These are phyloP conservation scores for Ananas comosus DNA, from an alignment of 176 grass and related monocot species.

Conservation along the genomic window DNA sequence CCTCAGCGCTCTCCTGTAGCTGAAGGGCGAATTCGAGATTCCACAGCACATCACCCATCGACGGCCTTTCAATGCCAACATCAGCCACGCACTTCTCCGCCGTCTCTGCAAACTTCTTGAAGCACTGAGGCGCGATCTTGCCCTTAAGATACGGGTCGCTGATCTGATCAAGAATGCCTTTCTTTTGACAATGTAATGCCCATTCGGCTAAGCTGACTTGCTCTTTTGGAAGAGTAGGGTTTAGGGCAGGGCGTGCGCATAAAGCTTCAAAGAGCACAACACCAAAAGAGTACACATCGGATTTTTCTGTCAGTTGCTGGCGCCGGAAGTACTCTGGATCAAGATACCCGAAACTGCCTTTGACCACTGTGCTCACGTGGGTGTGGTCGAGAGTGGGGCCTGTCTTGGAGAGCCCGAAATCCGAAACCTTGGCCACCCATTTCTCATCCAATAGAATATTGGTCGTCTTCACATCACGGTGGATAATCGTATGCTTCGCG, in stretches of 20 bases:
- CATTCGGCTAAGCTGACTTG: conserved; percentile 78
- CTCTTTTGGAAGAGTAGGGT: conserved; percentile 32
- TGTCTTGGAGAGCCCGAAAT: conserved; percentile 59
- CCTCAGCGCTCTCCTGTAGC: conserved; percentile 47
- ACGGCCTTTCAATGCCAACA: conserved; percentile 36
- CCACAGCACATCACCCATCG: conserved; percentile 65
- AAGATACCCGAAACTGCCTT: conserved; percentile 68
- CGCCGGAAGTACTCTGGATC: conserved; percentile 67
- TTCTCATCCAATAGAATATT: conserved; percentile 70
- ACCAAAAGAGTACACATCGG: conserved; percentile 75
- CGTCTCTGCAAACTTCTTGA: conserved; percentile 48
- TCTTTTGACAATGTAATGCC: conserved; percentile 48
- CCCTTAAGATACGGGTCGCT: conserved; percentile 45
- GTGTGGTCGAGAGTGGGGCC: conserved; percentile 37
- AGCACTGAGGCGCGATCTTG: conserved; percentile 47
- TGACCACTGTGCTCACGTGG: conserved; percentile 66
- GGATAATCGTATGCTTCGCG: conserved; percentile 53
- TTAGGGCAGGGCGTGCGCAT: conserved; percentile 43
- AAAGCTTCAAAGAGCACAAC: conserved; percentile 67
- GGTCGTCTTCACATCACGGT: conserved; percentile 69
- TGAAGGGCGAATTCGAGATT: conserved; percentile 67
- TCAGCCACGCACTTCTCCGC: conserved; percentile 58
- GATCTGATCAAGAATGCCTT: conserved; percentile 48
- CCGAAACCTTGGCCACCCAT: conserved; percentile 60
- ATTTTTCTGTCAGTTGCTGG: conserved; percentile 63